Evolutionary conservation across 192 early-diverging fungal genomes (phyloP).

Genomic region (Backusella macrospora): DNA sequence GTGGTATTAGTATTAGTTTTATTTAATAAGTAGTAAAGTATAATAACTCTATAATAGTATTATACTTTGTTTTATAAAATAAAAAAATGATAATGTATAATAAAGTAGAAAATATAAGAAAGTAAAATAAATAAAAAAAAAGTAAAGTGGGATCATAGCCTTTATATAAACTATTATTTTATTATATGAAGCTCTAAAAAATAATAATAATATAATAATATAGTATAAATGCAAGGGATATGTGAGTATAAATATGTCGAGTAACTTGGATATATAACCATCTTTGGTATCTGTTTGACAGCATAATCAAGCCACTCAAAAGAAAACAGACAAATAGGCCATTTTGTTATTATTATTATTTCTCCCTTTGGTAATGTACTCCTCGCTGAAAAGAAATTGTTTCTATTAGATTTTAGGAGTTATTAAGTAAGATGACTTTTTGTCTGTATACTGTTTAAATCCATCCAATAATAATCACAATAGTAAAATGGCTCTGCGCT

Average conservation of each 20-base stretch:
- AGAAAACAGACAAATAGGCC: constrained; percentile 20
- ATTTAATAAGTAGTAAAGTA: neutral
- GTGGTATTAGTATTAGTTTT: neutral
- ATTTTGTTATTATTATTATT: neutral
- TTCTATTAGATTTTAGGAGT: constrained; percentile 7
- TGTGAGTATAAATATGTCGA: constrained; percentile 18
- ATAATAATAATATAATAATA: too few relatives aligned
- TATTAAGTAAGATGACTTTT: constrained; percentile 2
- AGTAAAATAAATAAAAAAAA: neutral
- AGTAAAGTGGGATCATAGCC: neutral
- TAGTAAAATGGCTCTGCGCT: neutral
- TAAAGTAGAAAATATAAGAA: neutral
- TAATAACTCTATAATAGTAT: neutral
- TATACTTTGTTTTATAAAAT: neutral
- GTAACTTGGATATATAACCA: constrained; percentile 14
- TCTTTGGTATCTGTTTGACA: constrained; percentile 21
- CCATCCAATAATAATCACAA: neutral
- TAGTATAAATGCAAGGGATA: neutral
- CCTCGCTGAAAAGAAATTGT: constrained; percentile 9
- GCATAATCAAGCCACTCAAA: constrained; percentile 8
- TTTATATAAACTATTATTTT: neutral
- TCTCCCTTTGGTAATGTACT: constrained; percentile 23
- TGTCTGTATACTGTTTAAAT: constrained; percentile 3
- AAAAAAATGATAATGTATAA: neutral
- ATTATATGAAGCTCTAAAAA: neutral